These are phyloP conservation scores for Cladosporium sp. DNA, from an alignment of 2,329 filamentous ascomycete species.

Conservation along the genomic window DNA sequence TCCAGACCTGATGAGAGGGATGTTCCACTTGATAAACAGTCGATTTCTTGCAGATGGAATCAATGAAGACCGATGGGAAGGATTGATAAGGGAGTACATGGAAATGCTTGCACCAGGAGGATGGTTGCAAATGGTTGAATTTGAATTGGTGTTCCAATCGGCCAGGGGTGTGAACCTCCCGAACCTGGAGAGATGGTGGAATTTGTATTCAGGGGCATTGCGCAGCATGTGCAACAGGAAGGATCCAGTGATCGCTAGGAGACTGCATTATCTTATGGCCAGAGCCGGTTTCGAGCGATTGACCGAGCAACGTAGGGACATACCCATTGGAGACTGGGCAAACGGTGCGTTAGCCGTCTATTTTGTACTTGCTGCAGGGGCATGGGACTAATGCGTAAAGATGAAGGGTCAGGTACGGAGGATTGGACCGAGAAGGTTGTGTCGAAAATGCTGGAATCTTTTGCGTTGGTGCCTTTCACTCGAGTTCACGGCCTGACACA, in stretches of 20 bases:
- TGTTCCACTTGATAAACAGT: constrained; percentile 8
- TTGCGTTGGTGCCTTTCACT: neutral
- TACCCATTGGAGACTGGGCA: neutral
- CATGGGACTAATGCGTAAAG: neutral
- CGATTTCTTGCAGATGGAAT: constrained; percentile 1
- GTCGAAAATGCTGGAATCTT: neutral
- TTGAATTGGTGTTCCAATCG: neutral
- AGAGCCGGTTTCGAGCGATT: neutral
- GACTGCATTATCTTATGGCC: neutral
- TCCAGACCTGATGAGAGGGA: neutral
- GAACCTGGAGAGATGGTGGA: neutral
- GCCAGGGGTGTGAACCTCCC: neutral
- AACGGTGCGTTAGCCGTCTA: neutral
- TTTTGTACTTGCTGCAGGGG: neutral
- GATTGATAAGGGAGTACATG: neutral
- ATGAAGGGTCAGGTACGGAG: no score
- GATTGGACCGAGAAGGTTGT: neutral
- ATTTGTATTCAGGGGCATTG: neutral
- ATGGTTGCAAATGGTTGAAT: constrained; percentile 6
- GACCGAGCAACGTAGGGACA: no score
- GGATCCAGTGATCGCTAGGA: neutral
- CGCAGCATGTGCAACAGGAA: neutral
- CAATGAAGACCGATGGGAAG: neutral
- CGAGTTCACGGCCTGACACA: neutral
- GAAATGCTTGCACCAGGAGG: neutral